Evolutionary conservation across 768 basidiomycete species (phyloP).

Genomic region (Pleurotus pulmonarius): DNA sequence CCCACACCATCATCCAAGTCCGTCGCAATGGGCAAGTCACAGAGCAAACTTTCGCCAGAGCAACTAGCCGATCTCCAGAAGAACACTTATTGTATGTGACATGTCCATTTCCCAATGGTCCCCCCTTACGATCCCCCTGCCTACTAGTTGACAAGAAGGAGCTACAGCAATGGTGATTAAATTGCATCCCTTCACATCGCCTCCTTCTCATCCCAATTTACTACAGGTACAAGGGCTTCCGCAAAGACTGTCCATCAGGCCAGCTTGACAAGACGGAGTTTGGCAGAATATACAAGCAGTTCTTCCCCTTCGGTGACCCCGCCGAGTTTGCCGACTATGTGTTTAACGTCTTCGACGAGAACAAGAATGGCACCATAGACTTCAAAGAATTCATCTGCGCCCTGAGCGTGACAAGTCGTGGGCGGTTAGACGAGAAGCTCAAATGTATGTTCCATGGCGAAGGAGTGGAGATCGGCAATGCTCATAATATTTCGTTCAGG

Average conservation of each 20-base stretch:
- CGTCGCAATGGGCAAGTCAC: constrained; percentile 86
- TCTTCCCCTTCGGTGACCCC: constrained; percentile 99
- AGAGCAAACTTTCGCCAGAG: constrained; percentile 91
- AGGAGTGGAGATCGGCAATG: constrained; percentile 7
- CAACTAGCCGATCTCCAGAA: constrained; percentile 95
- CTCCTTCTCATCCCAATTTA: constrained; percentile 12
- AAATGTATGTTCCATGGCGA: constrained; percentile 64
- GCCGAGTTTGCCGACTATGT: constrained; percentile 96
- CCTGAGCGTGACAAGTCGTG: constrained; percentile 90
- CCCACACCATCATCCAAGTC: constrained; percentile 10
- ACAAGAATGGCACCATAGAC: constrained; percentile 96
- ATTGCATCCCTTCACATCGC: constrained; percentile 9
- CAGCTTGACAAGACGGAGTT: constrained; percentile 96
- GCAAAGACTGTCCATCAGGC: constrained; percentile 97
- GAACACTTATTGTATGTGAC: constrained; percentile 87
- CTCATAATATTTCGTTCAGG: constrained; percentile 47
- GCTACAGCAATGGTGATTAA: constrained; percentile 83
- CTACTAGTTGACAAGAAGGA: constrained; percentile 89
- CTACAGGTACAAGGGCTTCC: constrained; percentile 96
- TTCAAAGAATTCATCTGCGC: constrained; percentile 99
- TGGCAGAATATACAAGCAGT: constrained; percentile 97
- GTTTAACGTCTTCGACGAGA: constrained; percentile 95
- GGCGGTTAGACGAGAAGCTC: constrained; percentile 94
- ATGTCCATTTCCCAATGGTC: constrained; percentile 7
- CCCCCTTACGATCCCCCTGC: constrained; percentile 12